phyloP scores from a whole-genome alignment of 1,284 basidiomycete species.

The Hypsizygus ulmarius region DNA sequence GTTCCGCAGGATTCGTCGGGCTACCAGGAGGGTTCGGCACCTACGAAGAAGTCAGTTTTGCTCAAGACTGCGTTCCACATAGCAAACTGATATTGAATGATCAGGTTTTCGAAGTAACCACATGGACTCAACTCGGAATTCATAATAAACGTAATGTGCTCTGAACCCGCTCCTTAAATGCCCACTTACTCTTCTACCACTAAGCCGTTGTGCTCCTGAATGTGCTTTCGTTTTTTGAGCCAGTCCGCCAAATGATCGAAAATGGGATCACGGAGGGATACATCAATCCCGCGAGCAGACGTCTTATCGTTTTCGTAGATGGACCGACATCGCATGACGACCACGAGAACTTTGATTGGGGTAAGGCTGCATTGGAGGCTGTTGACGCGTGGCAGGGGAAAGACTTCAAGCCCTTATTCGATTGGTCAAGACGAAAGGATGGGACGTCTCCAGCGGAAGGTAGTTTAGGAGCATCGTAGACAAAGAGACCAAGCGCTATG shows the following conservation, averaged over 20 bases:
- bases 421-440: constrained; percentile 43
- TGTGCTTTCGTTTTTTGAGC: constrained; percentile 76
- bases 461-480: constrained; percentile 7
- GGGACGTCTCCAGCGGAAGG: constrained; percentile 17
- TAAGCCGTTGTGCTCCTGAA: constrained; percentile 81
- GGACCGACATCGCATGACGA: constrained; percentile 56
- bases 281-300: constrained; percentile 60
- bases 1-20: constrained; percentile 77
- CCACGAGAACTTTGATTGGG: constrained; percentile 75
- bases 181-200: neutral
- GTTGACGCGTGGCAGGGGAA: constrained; percentile 59
- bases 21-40: constrained; percentile 92
- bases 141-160: constrained; percentile 72
- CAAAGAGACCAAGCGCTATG: too few relatives aligned
- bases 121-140: constrained; percentile 90
- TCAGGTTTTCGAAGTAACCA: constrained; percentile 83
- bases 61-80: neutral
- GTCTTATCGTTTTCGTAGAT: constrained; percentile 69
- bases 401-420: constrained; percentile 32
- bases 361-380: constrained; percentile 63
- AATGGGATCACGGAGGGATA: constrained; percentile 73
- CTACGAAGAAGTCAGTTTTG: constrained; percentile 73
- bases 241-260: constrained; percentile 71
- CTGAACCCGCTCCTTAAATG: neutral
- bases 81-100: neutral